Base-by-base conservation (phyloP, 176 grass and related monocot species). In the Eragrostis curvula region DNA sequence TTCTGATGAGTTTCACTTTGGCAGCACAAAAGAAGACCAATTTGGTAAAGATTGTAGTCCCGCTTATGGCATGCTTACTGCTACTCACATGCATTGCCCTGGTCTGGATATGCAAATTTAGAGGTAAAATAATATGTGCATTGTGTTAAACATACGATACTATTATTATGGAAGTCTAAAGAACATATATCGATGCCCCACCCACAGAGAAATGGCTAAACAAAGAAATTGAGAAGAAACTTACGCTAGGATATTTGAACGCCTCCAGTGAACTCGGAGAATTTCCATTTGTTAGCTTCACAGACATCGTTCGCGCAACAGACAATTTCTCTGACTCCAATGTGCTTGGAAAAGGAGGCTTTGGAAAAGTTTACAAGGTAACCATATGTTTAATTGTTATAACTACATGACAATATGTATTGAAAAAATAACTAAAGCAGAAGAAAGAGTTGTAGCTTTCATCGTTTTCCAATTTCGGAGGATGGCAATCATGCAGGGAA, bases 291-390 rank as follows among this genome's bases (percentile, higher is more conserved):
- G 27, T 90, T 29, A 79, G 63, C 32, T 90, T 90, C 0, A 5
- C 57, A 20, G 77, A 57, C 9, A 67, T 90, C 42, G 12, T 71
- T 5, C 28, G 14, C 0, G 84, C 88, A 21, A 90, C 88, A 24
- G 7, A 74, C 28, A 78, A 90, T 66, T 87, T 90, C 61, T 79
- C 71, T 20, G 66, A 78, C 12, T 14, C 6, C 25, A 64, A 90
- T 58, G 56, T 79, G 65, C 63, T 90, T 7, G 88, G 88, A 66
- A 61, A 53, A 40, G 88, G 83, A 29, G 83, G 88, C 8, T 90
- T 89, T 28, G 88, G 82, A 1, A 80, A 80, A 12, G 88, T 89
- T 39, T 90, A 86, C 32, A 86, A 86, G 83, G 88, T 90, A 90
- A 70, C 2, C n/a, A n/a, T n/a, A 65, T 8, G 6, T 48, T 65